Conservation (phyloP, 441 rosid species). For the Croton setiger region DNA sequence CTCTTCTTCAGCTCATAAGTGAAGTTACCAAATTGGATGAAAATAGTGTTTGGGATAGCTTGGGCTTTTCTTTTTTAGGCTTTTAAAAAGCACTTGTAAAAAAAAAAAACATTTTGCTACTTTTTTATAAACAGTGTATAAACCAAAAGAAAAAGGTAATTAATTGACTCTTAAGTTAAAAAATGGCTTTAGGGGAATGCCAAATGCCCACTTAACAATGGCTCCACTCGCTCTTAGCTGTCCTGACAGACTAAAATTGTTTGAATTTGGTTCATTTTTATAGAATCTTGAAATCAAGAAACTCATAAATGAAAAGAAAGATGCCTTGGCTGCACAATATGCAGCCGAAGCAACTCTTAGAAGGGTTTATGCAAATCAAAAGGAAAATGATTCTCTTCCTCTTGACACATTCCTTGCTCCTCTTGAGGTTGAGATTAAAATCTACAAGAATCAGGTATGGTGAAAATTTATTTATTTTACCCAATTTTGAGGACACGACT, state of each 20-base stretch:
- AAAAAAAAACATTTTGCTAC: no score
- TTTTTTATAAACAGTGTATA: no score
- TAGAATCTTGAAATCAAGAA: slow-evolving; percentile 82
- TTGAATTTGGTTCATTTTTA: neutral
- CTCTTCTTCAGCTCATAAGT: slow-evolving; percentile 47
- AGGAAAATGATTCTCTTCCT: slow-evolving; percentile 61
- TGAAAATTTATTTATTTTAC: neutral
- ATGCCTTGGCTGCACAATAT: slow-evolving; percentile 77
- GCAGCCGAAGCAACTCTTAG: slow-evolving; percentile 87
- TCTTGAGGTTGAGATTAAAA: slow-evolving; percentile 77
- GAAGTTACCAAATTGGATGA: slow-evolving; percentile 50
- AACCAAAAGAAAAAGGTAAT: no score
- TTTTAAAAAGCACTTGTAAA: no score
- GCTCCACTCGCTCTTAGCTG: no score
- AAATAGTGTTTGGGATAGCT: slow-evolving; percentile 21
- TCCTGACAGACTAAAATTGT: neutral
- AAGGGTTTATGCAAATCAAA: slow-evolving; percentile 60
- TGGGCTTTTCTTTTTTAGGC: no score
- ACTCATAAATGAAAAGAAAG: slow-evolving; percentile 59
- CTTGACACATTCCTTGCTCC: slow-evolving; percentile 75
- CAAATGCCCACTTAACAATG: no score
- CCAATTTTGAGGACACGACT: neutral
- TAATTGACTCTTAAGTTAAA: no score
- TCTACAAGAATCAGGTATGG: slow-evolving; percentile 65
- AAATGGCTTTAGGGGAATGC: no score